Percentiles rank a stretch among this genome's conserved stretches.
These are phyloP conservation scores for Epicoccum sorghinum DNA, from an alignment of 2,329 filamentous ascomycete species.

Conservation along the genomic window DNA sequence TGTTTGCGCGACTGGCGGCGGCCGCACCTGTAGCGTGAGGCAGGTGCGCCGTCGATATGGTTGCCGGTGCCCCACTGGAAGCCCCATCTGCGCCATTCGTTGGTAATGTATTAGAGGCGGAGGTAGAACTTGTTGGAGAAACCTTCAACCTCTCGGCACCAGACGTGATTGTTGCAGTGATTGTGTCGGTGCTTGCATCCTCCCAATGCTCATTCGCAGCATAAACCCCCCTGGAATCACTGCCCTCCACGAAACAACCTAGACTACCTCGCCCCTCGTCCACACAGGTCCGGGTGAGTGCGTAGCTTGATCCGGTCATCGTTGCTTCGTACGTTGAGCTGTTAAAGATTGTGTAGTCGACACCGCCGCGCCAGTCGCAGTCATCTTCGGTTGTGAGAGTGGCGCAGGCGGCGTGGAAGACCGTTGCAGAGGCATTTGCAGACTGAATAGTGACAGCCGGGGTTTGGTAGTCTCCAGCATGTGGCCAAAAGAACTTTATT, in stretches of 20 bases:
- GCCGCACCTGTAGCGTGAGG: no score
- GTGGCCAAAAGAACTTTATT: not conserved
- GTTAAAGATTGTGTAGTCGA: slow-evolving; percentile 1
- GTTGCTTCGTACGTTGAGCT: not conserved
- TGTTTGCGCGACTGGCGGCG: no score
- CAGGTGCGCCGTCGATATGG: no score
- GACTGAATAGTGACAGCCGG: not conserved
- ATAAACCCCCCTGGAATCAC: not conserved
- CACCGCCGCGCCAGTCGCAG: not conserved
- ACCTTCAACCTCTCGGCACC: no score
- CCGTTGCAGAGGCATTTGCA: slow-evolving; percentile 1
- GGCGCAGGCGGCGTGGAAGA: not conserved
- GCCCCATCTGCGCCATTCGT: no score
- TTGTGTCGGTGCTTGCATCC: not conserved
- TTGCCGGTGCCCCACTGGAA: no score
- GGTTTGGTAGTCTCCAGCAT: not conserved
- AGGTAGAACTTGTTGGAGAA: no score
- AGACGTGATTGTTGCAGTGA: not conserved
- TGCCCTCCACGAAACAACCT: not conserved
- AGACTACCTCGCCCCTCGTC: not conserved
- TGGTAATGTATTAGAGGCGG: no score
- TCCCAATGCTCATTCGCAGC: not conserved
- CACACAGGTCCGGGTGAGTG: not conserved
- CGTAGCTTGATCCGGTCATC: not conserved
- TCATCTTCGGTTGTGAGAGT: not conserved